Percentiles rank a stretch among this genome's conserved stretches.
Conservation (phyloP, 2,329 filamentous ascomycete genomes). For the Cytospora mali region DNA sequence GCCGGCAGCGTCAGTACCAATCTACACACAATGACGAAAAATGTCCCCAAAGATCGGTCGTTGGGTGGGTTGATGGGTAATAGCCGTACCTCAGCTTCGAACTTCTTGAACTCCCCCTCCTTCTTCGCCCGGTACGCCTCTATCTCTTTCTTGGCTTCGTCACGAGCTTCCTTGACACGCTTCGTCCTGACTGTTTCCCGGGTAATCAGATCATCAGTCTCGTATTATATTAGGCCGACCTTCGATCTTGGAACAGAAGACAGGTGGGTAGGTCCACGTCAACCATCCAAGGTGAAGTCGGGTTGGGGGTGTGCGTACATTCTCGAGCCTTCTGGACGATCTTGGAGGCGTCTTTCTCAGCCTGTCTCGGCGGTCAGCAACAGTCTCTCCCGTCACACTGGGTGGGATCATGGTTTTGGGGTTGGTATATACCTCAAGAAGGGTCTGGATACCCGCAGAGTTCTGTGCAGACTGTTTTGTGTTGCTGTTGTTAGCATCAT, state of each 20-base stretch:
- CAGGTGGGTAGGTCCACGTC: conserved; percentile 24
- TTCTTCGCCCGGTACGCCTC: conserved; percentile 87
- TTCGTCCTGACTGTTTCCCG: conserved; percentile 77
- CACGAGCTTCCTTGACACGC: conserved; percentile 92
- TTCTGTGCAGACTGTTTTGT: conserved; percentile 88
- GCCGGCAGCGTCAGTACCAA: conserved; percentile 26
- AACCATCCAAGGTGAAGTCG: not conserved
- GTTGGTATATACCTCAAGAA: conserved; percentile 80
- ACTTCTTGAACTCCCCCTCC: conserved; percentile 93
- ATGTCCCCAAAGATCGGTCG: too few species aligned
- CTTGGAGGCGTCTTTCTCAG: conserved; percentile 97
- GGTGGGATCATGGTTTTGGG: not conserved
- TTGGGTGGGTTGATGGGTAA: not conserved
- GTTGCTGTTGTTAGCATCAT: conserved; percentile 32
- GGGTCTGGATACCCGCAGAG: conserved; percentile 96
- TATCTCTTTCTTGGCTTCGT: conserved; percentile 97
- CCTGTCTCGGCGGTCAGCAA: conserved; percentile 54
- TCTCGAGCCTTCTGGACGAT: conserved; percentile 97
- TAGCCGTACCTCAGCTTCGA: conserved; percentile 69
- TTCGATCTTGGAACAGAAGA: conserved; percentile 34
- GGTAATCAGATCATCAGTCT: not conserved
- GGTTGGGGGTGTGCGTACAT: conserved; percentile 60
- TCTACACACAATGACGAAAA: not conserved
- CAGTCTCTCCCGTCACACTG: not conserved
- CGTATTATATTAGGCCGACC: not conserved